Base-by-base conservation (phyloP, 768 basidiomycete genomes). In the Serpula lacrymans region DNA sequence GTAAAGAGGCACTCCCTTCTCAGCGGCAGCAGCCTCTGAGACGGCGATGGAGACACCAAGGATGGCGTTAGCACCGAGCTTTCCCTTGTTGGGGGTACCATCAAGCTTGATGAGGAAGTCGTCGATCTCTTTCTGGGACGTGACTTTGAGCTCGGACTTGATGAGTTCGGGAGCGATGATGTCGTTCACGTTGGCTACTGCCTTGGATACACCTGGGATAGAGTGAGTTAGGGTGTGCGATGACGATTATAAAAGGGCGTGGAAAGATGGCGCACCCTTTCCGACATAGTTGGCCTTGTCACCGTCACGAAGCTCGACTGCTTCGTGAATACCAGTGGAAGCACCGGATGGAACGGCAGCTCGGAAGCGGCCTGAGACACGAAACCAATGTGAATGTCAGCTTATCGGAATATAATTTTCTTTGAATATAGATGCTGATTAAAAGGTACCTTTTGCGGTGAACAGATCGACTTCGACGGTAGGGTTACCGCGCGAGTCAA, bases 11-110 rank as follows among this genome's bases (percentile, higher is more conserved):
- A 97, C 75, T 45, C 83, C 88, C 77, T 95, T 96, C 72, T 96
- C 89, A 37, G 81, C 89, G 31, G 96, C 96, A 52, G 74, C 96
- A 48, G 96, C 96, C 69, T 89, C 84, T 30, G 88, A 78, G 38
- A 88, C 91, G 24, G 95, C 95, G 64, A 98, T 97, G 46, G 90
- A 94, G 57, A 99, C 89, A 66, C 93, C 96, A 45, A 99, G 88
- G 67, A 98, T 97, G 58, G 96, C 96, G 65, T 99, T 99, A 38
- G 96, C 96, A 56, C 96, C 96, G 59, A 97, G 84, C 66, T 95
- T 95, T 67, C 92, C 94, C 80, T 99, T 99, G 86, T 99, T 99
- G 47, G 90, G 72, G 47, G 93, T 93, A 41, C 91, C 92, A 60
- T 99, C 96, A 55, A 90, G 82, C 72, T 96, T 92, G 82, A 97